phyloP scores from a whole-genome alignment of 345 rosid species.

The Eucalyptus brandiana region DNA sequence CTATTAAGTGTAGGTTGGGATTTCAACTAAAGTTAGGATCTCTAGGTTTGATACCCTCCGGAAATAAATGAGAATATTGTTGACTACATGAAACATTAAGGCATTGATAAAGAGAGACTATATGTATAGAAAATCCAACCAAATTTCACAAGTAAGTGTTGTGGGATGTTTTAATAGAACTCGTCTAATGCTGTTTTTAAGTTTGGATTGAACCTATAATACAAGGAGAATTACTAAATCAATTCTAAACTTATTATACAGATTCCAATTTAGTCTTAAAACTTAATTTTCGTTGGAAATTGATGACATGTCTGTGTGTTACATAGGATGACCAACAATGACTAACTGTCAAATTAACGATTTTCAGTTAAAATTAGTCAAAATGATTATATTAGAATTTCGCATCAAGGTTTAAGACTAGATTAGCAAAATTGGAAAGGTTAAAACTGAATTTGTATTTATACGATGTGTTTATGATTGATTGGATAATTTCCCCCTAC shows the following conservation, averaged over 20 bases:
- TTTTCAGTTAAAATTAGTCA: background rate
- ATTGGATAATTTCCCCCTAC: background rate
- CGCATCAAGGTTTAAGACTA: background rate
- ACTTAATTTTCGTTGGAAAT: background rate
- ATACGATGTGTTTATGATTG: background rate
- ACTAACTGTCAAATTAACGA: background rate
- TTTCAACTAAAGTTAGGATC: background rate
- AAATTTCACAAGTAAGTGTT: background rate
- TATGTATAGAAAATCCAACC: background rate
- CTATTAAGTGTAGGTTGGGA: background rate
- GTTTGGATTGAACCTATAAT: background rate
- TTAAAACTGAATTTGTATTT: background rate
- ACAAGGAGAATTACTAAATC: background rate
- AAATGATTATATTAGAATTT: background rate
- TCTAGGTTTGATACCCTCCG: background rate
- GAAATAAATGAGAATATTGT: background rate
- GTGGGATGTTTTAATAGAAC: background rate
- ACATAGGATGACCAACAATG: background rate
- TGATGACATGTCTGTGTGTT: accelerated
- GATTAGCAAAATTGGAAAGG: background rate
- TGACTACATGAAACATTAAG: background rate
- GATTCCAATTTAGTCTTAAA: background rate
- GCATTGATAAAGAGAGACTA: background rate
- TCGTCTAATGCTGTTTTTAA: background rate
- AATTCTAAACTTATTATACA: background rate